Percentiles rank a stretch among this genome's conserved stretches.
Conservation (phyloP, 176 grass and related monocot genomes). For the Saccharum spontaneum region DNA sequence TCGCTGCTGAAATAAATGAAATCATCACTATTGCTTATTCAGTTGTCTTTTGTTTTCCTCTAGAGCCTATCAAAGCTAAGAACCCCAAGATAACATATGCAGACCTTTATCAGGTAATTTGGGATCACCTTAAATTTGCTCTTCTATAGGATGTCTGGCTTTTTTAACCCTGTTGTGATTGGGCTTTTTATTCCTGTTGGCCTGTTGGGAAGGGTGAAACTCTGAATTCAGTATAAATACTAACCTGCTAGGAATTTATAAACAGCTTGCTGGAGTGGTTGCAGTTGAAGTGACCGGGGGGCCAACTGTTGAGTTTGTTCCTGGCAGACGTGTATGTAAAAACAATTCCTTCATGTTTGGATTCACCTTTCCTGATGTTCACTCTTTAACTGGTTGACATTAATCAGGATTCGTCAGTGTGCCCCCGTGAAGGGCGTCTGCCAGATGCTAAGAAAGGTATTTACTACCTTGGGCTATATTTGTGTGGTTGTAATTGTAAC, state of each 20-base stretch:
- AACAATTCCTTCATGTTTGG: background rate
- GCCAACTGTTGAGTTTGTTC: conserved; percentile 78
- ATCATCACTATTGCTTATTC: conserved; percentile 32
- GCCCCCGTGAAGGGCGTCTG: conserved; percentile 81
- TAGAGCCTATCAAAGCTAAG: conserved; percentile 81
- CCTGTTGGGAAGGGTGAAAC: background rate
- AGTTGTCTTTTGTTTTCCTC: conserved; percentile 28
- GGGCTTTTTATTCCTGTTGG: background rate
- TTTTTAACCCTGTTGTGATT: background rate
- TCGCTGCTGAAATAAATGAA: conserved; percentile 1
- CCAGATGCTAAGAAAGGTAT: conserved; percentile 96
- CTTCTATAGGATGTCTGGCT: background rate
- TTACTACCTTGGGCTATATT: background rate
- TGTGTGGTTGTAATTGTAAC: background rate
- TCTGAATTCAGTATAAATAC: background rate
- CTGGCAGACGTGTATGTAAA: conserved; percentile 72
- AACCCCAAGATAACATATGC: conserved; percentile 88
- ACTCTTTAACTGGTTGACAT: conserved; percentile 20
- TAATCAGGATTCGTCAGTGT: conserved; percentile 89
- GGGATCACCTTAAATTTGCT: conserved; percentile 8
- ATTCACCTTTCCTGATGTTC: conserved; percentile 14
- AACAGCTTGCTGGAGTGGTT: conserved; percentile 88
- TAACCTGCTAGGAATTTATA: conserved; percentile 30
- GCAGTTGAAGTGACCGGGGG: conserved; percentile 96
- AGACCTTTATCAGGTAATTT: conserved; percentile 93